Base-by-base conservation (phyloP, 2,329 filamentous ascomycete species). In the Colletotrichum orbiculare region DNA sequence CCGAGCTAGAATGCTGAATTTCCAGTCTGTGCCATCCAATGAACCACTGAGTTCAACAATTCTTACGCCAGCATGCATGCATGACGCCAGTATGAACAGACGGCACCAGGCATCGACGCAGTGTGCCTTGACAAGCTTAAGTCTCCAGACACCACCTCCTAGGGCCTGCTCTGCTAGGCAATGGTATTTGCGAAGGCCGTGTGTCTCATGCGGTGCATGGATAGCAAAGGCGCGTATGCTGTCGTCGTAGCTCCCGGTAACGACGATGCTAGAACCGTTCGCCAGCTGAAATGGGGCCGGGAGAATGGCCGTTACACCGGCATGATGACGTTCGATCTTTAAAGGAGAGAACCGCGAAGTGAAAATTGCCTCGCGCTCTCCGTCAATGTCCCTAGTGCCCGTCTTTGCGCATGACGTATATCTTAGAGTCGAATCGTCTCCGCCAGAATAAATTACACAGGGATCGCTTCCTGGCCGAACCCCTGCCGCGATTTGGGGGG, bases 231-330 rank as follows among this genome's bases (percentile, higher is more conserved):
- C 81, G 11, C 95, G 87, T 15, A 98, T 81, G 66, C 85, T 82
- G 71, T 98, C 94, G 71, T 98, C 96, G 73, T 98, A 99, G 73
- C 93, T 96, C 4, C 96, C 96, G 0, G 94, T 97, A 3, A 97
- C 72, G 2, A 97, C 76, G 5, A 96, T 73, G 4, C 83, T 81
- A 1, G 82, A 81, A 3, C 80, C 79, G 8, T 84, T 79, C 8
- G 74, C 69, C 0, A 73, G 69, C 2, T 75, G 71, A 2, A 80
- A 17, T 1, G 83, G 73, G 2, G 97, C 78, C 0, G 94, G 92
- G 2, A 97, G 77, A 58, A 98, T 96, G 2, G 93, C 88, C 0
- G 94, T 97, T 1, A 98, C 91, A 10, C 96, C 95, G 2, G 94
- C 93, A n/a, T 83, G 82, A 72, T 97, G 93, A 15, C 71, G 73